Evolutionary conservation across 331 rosid genomes (phyloP).

Genomic region (Telfairia occidentalis): DNA sequence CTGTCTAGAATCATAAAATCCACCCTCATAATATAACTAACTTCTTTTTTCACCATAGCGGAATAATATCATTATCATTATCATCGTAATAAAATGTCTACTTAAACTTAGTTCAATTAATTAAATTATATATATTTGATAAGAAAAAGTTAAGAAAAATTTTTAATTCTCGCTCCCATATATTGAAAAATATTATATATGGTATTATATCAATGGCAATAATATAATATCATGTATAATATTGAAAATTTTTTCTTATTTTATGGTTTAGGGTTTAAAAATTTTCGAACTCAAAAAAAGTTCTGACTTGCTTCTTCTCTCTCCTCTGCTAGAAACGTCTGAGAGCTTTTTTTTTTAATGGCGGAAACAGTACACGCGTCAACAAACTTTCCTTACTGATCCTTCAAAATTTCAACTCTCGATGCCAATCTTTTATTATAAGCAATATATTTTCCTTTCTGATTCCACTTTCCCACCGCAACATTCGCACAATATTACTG

Average conservation of each 20-base stretch:
- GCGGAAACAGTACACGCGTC: background rate
- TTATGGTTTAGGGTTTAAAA: background rate
- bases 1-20: too few species aligned
- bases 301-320: background rate
- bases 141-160: too few species aligned
- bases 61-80: too few species aligned
- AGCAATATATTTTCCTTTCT: background rate
- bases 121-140: too few species aligned
- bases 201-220: too few species aligned
- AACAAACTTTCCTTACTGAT: background rate
- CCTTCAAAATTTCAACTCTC: background rate
- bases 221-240: too few species aligned
- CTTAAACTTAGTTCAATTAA: too few species aligned
- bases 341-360: constrained; percentile 1
- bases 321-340: constrained; percentile 5
- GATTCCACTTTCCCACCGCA: background rate
- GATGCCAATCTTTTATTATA: background rate
- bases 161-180: too few species aligned
- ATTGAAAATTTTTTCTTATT: background rate
- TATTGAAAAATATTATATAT: too few species aligned
- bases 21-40: too few species aligned
- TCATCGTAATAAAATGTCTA: too few species aligned
- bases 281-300: background rate
- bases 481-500: background rate
- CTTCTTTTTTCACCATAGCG: too few species aligned